Conservation (phyloP, 2,329 filamentous ascomycete genomes). For the Biscogniauxia mediterranea region DNA sequence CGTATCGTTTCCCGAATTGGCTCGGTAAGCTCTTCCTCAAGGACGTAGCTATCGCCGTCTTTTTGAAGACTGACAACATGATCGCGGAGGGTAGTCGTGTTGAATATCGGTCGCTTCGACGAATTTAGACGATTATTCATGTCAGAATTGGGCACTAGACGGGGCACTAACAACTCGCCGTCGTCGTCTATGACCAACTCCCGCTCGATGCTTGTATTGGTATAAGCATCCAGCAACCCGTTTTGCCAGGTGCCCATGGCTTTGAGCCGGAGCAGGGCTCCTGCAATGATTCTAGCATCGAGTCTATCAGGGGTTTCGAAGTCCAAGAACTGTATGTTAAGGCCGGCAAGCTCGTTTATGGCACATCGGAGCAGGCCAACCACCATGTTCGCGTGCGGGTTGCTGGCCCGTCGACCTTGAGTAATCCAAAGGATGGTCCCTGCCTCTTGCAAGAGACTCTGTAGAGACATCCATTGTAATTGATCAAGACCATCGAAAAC, state of each 20-base stretch:
- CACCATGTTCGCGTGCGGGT: slow-evolving; percentile 14
- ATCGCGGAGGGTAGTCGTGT: not conserved
- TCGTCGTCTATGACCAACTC: not conserved
- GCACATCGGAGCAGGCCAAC: slow-evolving; percentile 4
- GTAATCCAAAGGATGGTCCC: slow-evolving; percentile 11
- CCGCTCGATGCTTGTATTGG: not conserved
- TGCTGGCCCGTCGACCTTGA: not conserved
- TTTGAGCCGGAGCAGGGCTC: slow-evolving; percentile 3
- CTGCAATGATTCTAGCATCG: not conserved
- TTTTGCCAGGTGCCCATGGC: not conserved
- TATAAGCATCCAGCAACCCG: not conserved
- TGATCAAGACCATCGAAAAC: not conserved
- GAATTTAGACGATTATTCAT: not conserved
- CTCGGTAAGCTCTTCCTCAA: not conserved
- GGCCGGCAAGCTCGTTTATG: not conserved
- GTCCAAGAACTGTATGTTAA: slow-evolving; percentile 4
- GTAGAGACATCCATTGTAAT: slow-evolving; percentile 4
- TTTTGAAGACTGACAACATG: not conserved
- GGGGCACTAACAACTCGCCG: not conserved
- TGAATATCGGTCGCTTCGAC: not conserved
- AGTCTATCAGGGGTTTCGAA: not conserved
- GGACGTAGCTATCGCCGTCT: not conserved
- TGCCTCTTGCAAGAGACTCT: not conserved
- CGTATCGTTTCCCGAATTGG: not conserved
- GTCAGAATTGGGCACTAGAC: not conserved